phyloP scores from a whole-genome alignment of 2,329 filamentous ascomycete genomes.

The Dichotomopilus funicola region DNA sequence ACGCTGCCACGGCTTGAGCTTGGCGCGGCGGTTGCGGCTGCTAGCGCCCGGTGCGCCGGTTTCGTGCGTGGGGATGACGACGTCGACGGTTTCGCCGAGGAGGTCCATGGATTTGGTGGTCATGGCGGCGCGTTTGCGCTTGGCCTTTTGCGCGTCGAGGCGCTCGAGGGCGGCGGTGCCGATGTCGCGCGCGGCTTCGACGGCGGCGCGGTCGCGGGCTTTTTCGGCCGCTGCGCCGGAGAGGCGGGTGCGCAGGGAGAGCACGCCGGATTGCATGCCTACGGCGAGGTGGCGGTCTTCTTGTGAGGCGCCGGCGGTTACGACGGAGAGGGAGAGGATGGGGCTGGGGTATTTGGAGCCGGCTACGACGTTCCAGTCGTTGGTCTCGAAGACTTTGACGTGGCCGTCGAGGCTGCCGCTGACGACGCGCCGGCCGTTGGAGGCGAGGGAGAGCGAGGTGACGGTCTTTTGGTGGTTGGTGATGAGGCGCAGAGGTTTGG shows the following conservation, averaged over 20 bases:
- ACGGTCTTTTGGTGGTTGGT: slow-evolving; percentile 98
- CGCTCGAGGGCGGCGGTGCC: slow-evolving; percentile 67
- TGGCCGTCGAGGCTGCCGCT: slow-evolving; percentile 90
- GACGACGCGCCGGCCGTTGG: slow-evolving; percentile 71
- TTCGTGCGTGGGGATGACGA: slow-evolving; percentile 63
- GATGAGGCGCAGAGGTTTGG: slow-evolving; percentile 77
- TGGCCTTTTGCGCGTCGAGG: slow-evolving; percentile 63
- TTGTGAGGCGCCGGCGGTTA: slow-evolving; percentile 58
- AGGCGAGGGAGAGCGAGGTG: slow-evolving; percentile 76
- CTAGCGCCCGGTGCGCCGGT: slow-evolving; percentile 34
- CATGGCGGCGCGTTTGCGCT: slow-evolving; percentile 55
- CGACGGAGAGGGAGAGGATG: slow-evolving; percentile 74
- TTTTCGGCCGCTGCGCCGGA: slow-evolving; percentile 74
- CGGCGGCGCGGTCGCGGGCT: slow-evolving; percentile 69
- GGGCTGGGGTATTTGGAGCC: slow-evolving; percentile 90
- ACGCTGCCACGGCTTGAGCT: slow-evolving; percentile 70
- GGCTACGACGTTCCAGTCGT: slow-evolving; percentile 91
- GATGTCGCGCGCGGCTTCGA: slow-evolving; percentile 70
- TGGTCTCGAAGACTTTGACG: slow-evolving; percentile 93
- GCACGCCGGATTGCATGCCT: slow-evolving; percentile 88
- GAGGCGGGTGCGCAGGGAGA: slow-evolving; percentile 83
- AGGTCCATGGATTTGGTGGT: slow-evolving; percentile 60
- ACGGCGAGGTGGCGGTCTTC: slow-evolving; percentile 92
- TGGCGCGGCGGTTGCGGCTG: slow-evolving; percentile 50
- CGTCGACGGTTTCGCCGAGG: slow-evolving; percentile 76